Conservation (phyloP, 139 green algal genomes). For the Asterochloris sp. region DNA sequence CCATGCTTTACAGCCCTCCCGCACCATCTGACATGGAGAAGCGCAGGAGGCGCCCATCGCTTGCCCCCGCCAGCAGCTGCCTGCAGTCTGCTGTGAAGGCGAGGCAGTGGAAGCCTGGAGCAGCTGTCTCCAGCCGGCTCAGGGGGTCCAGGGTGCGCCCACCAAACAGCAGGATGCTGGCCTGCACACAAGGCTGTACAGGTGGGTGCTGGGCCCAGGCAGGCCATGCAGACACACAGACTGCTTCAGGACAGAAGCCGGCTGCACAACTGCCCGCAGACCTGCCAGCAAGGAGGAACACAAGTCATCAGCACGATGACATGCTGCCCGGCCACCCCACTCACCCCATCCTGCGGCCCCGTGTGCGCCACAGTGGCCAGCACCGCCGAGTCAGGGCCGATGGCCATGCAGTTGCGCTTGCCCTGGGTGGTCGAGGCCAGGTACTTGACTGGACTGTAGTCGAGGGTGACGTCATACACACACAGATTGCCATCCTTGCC, state of each 20-base stretch:
- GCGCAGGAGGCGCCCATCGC: conserved; percentile 23
- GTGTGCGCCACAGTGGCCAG: conserved; percentile 29
- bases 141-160: conserved; percentile 41
- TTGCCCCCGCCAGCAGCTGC: conserved; percentile 23
- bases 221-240: background rate
- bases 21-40: conserved; percentile 11
- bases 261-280: background rate
- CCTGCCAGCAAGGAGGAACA: background rate
- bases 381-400: conserved; percentile 42
- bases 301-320: no score
- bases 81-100: conserved; percentile 19
- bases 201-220: background rate
- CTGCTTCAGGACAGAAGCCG: background rate
- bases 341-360: background rate
- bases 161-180: conserved; percentile 52
- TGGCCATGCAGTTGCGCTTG: conserved; percentile 41
- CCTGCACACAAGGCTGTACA: background rate
- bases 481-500: conserved; percentile 63
- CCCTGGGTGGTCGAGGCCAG: conserved; percentile 32
- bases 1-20: no score
- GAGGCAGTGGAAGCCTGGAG: conserved; percentile 9
- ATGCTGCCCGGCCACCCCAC: no score
- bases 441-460: conserved; percentile 59
- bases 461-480: conserved; percentile 56
- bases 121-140: conserved; percentile 39